Base-by-base conservation (phyloP, 257 asterid species). In the Verbena officinalis region DNA sequence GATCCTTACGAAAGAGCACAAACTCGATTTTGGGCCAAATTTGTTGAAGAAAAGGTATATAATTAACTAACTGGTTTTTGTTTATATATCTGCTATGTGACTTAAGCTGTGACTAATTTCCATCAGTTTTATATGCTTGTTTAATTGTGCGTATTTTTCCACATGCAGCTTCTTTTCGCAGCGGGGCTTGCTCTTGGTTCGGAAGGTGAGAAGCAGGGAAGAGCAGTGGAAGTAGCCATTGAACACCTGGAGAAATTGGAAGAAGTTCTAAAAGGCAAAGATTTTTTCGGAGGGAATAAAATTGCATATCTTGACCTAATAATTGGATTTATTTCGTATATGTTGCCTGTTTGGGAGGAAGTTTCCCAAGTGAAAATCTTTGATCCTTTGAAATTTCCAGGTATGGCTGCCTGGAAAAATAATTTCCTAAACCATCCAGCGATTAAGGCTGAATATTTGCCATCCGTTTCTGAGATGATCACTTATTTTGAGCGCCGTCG, bases 221-320 rank as follows among this genome's bases (percentile, higher is more conserved):
- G 6, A 30, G 80, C 78, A 7, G 62, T 65, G 69, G 68, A 64
- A 22, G 10, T 49, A 44, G 16, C 75, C 44, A 65, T 27, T 1
- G 76, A 67, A 14, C 69, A 68, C 21, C 13, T 80, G 64, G 83
- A 78, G 52, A 64, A 64, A 39, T 0, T 78, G 0, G 81, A 80
- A 58, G 69, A 70, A 21, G 44, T 59, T 27, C 72, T 71, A 0
- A 48, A 67, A 22, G 83, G 80, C 13, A 76, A 72, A 0, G 48
- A 1, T 9, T 78, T 63, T 55, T 81, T 83, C 46, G 90, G 85
- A 50, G 87, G 81, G 0, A 78, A 83, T 0, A 54, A 15, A 9
- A 74, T 76, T 7, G 87, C 87, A 0, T 69, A 53, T 45, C n/a
- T 71, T 22, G 89, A 83, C 30, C 48, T 83, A 0, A 54, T 63